Conservation (phyloP, 306 rosid species). For the Amphicarpaea edgeworthii region DNA sequence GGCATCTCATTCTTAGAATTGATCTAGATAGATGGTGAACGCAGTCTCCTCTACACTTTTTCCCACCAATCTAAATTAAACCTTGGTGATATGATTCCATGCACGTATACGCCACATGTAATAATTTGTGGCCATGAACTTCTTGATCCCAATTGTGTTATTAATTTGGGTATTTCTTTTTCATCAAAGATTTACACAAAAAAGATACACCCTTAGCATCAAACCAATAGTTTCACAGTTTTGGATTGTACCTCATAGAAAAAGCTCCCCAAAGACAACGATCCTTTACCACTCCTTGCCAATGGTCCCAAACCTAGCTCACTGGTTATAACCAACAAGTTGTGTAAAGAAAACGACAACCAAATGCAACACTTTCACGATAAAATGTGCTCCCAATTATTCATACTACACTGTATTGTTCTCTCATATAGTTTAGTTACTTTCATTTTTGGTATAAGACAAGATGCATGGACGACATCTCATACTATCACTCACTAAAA, state of each 20-base stretch:
- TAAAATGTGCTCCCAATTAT: not conserved
- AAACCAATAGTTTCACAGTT: not conserved
- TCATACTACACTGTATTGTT: not conserved
- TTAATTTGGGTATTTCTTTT: too few species aligned
- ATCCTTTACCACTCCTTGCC: conserved; percentile 37
- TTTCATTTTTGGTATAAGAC: not conserved
- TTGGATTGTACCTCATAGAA: too few species aligned
- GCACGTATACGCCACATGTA: conserved; percentile 16
- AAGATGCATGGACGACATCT: not conserved
- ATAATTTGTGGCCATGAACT: not conserved
- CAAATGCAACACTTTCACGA: not conserved
- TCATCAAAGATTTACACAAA: too few species aligned
- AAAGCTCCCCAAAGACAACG: not conserved
- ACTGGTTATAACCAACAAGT: conserved; percentile 9
- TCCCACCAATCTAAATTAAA: conserved; percentile 10
- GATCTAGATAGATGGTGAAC: not conserved
- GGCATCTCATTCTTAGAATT: too few species aligned
- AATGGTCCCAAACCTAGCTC: not conserved
- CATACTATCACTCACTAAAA: not conserved
- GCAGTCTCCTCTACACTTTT: not conserved
- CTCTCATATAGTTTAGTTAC: not conserved
- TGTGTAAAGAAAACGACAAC: conserved; percentile 27
- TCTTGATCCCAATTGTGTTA: too few species aligned
- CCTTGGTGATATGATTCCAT: conserved; percentile 19
- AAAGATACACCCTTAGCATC: not conserved